Evolutionary conservation across 192 early-diverging fungal genomes (phyloP), one percentile per base, ranked within the genome.

Genomic region (Entomortierella beljakovae): DNA sequence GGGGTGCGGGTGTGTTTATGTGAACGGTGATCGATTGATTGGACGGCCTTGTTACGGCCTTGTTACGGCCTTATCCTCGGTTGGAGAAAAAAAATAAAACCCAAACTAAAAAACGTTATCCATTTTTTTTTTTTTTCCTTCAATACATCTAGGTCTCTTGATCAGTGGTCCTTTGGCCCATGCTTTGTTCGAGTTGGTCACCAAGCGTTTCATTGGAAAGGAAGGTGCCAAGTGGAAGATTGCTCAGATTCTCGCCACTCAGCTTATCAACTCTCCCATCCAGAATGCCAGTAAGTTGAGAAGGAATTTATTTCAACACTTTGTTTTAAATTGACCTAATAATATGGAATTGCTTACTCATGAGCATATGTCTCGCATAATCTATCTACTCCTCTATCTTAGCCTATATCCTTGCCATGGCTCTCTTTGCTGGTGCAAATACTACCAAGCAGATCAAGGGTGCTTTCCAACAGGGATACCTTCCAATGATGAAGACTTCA

Each of bases 141-240:
- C 33, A 25, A 35, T 40, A 55, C 8, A 18, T 37, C 15, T 58
- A 90, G 91, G 95, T 55, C 82, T 94, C 60, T 81, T 92, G 51
- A 80, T 97, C 67, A 88, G 88, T 56, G 96, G 94, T 15, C 96
- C 96, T 53, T 81, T 97, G 61, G 91, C 89, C 33, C 96, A 97
- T 71, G 85, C 85, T 40, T 72, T 96, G 68, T 97, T 93, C 84
- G 90, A 90, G 53, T 63, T 87, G 46, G 80, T 96, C 74, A 90
- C 91, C 70, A 91, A 86, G 67, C 84, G 90, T 40, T 94, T 96
- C 85, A 82, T 87, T 49, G 87, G 87, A 53, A 89, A 91, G 56
- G 85, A 91, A 51, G 89, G 85, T 49, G 81, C 84, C 63, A 67
- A 84, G 64, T 88, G 87, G 63, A 91, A 89, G 62, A 68, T 97